Percentiles rank a stretch among this genome's conserved stretches.
Evolutionary conservation across 129 eudicot genomes (phyloP).

Genomic region (Oenanthe sinensis): DNA sequence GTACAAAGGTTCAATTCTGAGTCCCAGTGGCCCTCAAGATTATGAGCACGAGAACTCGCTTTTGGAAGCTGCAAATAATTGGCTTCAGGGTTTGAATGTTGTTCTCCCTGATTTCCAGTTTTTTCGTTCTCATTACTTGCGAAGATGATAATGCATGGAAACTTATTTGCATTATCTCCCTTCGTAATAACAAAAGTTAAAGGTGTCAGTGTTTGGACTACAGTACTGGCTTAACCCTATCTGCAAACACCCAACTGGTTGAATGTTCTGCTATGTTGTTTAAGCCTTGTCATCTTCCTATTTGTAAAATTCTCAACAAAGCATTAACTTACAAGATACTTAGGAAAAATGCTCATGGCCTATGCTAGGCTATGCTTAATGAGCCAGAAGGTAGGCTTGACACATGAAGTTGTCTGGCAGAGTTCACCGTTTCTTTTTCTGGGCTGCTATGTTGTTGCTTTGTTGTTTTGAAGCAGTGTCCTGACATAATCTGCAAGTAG

Average conservation of each 20-base stretch:
- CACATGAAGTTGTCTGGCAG: slow-evolving; percentile 6
- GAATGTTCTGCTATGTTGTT: slow-evolving; percentile 24
- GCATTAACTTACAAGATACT: slow-evolving; percentile 2
- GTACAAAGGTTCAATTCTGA: slow-evolving; percentile 39
- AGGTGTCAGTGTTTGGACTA: slow-evolving; percentile 9
- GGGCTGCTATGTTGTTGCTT: background rate
- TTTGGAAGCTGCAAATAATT: slow-evolving; percentile 41
- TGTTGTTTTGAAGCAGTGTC: slow-evolving; percentile 16
- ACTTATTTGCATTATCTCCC: background rate
- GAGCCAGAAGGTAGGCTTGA: background rate
- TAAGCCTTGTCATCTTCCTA: background rate
- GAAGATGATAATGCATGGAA: slow-evolving; percentile 24
- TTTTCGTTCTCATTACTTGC: slow-evolving; percentile 36
- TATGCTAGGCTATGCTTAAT: background rate
- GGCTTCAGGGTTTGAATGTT: slow-evolving; percentile 53
- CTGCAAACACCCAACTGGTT: slow-evolving; percentile 17
- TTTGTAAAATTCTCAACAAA: slow-evolving; percentile 13
- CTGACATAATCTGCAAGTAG: background rate
- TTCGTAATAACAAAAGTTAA: background rate
- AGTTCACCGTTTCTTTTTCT: background rate
- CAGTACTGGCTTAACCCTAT: background rate
- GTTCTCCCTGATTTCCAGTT: slow-evolving; percentile 50
- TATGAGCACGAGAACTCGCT: slow-evolving; percentile 41
- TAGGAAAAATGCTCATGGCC: slow-evolving; percentile 14
- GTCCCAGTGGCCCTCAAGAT: slow-evolving; percentile 35